phyloP scores from a whole-genome alignment of 139 green algal genomes.

The Volvox africanus region DNA sequence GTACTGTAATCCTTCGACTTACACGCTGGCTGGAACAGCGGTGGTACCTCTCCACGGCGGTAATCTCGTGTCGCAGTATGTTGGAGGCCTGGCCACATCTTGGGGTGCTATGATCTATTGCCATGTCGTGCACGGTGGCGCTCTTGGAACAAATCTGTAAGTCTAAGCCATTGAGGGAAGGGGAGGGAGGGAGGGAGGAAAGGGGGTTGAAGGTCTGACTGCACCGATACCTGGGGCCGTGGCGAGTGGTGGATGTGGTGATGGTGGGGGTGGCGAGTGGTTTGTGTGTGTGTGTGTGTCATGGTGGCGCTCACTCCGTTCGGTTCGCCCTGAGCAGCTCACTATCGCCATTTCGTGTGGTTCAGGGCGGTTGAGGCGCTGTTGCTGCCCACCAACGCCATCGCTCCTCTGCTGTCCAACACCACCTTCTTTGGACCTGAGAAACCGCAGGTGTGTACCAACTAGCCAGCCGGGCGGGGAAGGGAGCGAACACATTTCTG shows the following conservation, averaged over 20 bases:
- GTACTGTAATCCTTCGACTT: not conserved
- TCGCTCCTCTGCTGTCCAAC: conserved; percentile 9
- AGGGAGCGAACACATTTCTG: no score
- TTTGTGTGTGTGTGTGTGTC: no score
- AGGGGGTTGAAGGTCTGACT: not conserved
- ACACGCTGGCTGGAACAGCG: not conserved
- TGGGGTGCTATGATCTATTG: conserved; percentile 31
- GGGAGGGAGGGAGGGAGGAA: not conserved
- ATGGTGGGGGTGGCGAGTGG: no score
- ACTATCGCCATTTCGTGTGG: no score
- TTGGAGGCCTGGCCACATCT: not conserved
- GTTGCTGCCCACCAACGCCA: not conserved
- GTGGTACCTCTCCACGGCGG: not conserved
- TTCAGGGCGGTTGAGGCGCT: not conserved
- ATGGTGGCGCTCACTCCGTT: no score
- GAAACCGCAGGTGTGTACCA: not conserved
- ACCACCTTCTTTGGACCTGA: conserved; percentile 21
- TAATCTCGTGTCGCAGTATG: not conserved
- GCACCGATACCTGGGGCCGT: not conserved
- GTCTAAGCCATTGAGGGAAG: not conserved
- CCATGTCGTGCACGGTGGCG: conserved; percentile 7
- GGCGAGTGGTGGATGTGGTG: no score
- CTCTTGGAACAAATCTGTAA: not conserved
- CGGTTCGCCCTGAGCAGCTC: no score
- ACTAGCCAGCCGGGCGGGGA: no score